phyloP scores from a whole-genome alignment of 768 basidiomycete genomes.

The Trametes punicea region DNA sequence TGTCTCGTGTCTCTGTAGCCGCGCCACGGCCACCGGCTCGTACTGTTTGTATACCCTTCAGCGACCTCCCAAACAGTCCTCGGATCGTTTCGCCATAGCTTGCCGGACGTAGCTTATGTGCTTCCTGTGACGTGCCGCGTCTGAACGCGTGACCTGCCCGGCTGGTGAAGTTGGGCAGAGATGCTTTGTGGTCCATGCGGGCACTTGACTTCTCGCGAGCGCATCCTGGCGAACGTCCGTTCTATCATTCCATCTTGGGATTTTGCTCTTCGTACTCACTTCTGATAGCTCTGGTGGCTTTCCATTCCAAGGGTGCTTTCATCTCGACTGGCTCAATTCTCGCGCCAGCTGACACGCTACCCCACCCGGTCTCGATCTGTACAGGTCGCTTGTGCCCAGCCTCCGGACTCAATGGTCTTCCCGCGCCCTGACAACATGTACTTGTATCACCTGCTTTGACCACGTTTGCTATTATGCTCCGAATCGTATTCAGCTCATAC shows the following conservation, averaged over 20 bases:
- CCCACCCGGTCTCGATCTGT: slow-evolving; percentile 5
- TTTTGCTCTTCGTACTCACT: background rate
- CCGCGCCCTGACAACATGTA: background rate
- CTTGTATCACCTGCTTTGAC: background rate
- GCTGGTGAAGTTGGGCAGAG: slow-evolving; percentile 6
- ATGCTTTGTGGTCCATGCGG: slow-evolving; percentile 11
- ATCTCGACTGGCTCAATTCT: background rate
- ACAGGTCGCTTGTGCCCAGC: background rate
- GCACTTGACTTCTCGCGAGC: slow-evolving; percentile 4
- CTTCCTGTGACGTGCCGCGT: background rate
- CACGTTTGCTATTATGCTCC: background rate
- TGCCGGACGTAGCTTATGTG: background rate
- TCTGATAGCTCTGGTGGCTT: slow-evolving; percentile 2
- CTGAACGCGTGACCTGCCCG: slow-evolving; percentile 2
- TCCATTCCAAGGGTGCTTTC: background rate
- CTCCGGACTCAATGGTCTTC: background rate
- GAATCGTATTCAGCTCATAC: background rate
- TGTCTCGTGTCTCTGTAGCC: background rate
- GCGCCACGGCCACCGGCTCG: background rate
- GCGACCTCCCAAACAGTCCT: background rate
- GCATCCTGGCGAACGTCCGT: background rate
- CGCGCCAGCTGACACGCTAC: slow-evolving; percentile 1
- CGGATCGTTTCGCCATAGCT: background rate
- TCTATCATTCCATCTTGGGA: background rate
- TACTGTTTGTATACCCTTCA: background rate